Conservation (phyloP, 1,284 basidiomycete genomes). For the Singerocomus rubriflavus region DNA sequence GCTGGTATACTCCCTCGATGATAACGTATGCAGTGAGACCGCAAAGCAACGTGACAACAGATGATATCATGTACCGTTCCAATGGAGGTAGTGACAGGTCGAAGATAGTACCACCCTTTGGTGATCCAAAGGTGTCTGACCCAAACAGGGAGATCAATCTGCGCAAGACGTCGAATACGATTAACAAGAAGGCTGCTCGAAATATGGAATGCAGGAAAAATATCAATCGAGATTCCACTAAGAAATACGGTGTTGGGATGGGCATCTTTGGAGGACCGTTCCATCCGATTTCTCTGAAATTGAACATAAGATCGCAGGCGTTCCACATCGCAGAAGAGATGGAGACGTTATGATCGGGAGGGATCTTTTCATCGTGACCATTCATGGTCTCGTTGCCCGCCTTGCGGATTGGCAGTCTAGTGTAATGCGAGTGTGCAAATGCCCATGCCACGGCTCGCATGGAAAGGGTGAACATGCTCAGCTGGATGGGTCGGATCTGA, state of each 20-base stretch:
- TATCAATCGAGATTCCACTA: slow-evolving; percentile 17
- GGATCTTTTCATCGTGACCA: neutral
- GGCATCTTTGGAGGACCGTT: slow-evolving; percentile 7
- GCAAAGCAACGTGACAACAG: slow-evolving; percentile 38
- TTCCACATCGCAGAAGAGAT: slow-evolving; percentile 24
- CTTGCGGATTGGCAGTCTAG: slow-evolving; percentile 12
- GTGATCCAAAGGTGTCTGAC: slow-evolving; percentile 23
- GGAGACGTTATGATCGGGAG: neutral
- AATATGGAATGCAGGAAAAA: slow-evolving; percentile 21
- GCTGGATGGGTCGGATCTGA: slow-evolving; percentile 11
- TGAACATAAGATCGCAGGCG: slow-evolving; percentile 27
- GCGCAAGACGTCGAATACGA: slow-evolving; percentile 10
- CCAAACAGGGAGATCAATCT: slow-evolving; percentile 13
- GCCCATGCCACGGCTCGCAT: slow-evolving; percentile 29
- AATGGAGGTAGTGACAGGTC: slow-evolving; percentile 40
- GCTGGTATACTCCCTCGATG: slow-evolving; percentile 44
- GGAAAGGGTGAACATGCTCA: slow-evolving; percentile 25
- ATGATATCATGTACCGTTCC: slow-evolving; percentile 43
- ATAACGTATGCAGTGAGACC: slow-evolving; percentile 41
- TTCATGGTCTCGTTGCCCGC: neutral
- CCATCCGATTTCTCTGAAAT: slow-evolving; percentile 31
- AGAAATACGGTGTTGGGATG: slow-evolving; percentile 12
- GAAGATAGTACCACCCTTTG: slow-evolving; percentile 47
- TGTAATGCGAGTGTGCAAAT: slow-evolving; percentile 15
- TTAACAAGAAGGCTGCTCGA: slow-evolving; percentile 6